These are phyloP conservation scores for Phytophthora crassamura DNA, from an alignment of 352 stramenopile genomes.

Conservation along the genomic window DNA sequence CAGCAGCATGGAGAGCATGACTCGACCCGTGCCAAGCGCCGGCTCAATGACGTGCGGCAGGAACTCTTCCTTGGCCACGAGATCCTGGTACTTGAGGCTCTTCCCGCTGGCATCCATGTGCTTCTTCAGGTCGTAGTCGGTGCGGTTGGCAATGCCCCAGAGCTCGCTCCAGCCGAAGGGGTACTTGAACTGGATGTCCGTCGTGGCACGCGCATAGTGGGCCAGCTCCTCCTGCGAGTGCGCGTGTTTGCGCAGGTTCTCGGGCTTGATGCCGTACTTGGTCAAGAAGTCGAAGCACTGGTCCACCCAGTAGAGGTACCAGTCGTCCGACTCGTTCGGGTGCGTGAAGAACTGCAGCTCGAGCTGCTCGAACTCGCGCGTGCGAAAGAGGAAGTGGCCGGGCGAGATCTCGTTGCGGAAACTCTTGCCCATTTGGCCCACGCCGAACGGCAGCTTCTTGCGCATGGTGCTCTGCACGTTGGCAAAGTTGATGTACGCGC, in stretches of 20 bases:
- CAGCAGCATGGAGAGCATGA: slow-evolving; percentile 94
- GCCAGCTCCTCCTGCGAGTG: slow-evolving; percentile 94
- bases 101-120: slow-evolving; percentile 95
- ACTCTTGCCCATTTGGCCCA: slow-evolving; percentile 98
- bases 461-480: slow-evolving; percentile 93
- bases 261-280: slow-evolving; percentile 87
- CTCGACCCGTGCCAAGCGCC: slow-evolving; percentile 89
- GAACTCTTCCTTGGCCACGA: slow-evolving; percentile 85
- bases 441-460: slow-evolving; percentile 95
- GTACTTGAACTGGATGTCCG: slow-evolving; percentile 98
- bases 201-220: slow-evolving; percentile 97
- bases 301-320: slow-evolving; percentile 93
- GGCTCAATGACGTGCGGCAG: slow-evolving; percentile 96
- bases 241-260: slow-evolving; percentile 93
- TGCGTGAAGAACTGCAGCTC: slow-evolving; percentile 92
- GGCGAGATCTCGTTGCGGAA: slow-evolving; percentile 99
- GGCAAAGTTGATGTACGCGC: slow-evolving; percentile 98
- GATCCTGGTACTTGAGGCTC: slow-evolving; percentile 78
- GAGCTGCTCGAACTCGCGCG: slow-evolving; percentile 98
- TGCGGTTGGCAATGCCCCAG: slow-evolving; percentile 96
- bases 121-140: slow-evolving; percentile 96
- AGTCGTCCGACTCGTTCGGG: slow-evolving; percentile 75
- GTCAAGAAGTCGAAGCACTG: slow-evolving; percentile 92
- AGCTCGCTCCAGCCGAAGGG: slow-evolving; percentile 97
- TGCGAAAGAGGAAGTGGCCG: slow-evolving; percentile 97